Conservation (phyloP, 331 rosid genomes). For the Rhamnella rubrinervis region DNA sequence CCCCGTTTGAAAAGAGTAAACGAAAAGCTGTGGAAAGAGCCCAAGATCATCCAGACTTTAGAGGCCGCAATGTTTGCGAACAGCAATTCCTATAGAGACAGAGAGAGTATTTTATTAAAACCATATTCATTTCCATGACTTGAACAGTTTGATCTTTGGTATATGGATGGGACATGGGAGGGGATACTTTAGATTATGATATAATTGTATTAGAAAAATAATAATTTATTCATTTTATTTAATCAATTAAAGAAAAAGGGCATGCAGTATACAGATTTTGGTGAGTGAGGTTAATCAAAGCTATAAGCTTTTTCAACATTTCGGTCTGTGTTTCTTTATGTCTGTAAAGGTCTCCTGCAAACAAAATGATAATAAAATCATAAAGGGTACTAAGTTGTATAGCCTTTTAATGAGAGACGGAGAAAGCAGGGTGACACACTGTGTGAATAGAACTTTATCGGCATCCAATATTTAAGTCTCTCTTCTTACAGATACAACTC, state of each 20-base stretch:
- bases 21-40: neutral
- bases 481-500: neutral
- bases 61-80: neutral
- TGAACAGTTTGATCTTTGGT: no score
- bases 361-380: constrained; percentile 10
- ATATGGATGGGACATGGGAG: neutral
- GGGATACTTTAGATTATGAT: neutral
- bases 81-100: neutral
- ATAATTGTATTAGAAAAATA: no score
- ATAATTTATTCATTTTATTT: no score
- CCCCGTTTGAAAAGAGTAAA: neutral
- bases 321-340: neutral
- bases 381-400: constrained; percentile 5
- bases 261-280: no score
- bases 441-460: neutral
- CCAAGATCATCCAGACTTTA: neutral
- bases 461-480: no score
- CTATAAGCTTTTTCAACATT: neutral
- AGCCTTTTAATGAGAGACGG: neutral
- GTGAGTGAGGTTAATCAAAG: neutral
- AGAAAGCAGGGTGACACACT: constrained; percentile 4
- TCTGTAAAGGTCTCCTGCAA: neutral
- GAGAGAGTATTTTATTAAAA: neutral
- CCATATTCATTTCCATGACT: neutral
- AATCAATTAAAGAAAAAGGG: no score